Evolutionary conservation across 2,329 filamentous ascomycete species (phyloP).

Genomic region (Cucurbitaria berberidis): DNA sequence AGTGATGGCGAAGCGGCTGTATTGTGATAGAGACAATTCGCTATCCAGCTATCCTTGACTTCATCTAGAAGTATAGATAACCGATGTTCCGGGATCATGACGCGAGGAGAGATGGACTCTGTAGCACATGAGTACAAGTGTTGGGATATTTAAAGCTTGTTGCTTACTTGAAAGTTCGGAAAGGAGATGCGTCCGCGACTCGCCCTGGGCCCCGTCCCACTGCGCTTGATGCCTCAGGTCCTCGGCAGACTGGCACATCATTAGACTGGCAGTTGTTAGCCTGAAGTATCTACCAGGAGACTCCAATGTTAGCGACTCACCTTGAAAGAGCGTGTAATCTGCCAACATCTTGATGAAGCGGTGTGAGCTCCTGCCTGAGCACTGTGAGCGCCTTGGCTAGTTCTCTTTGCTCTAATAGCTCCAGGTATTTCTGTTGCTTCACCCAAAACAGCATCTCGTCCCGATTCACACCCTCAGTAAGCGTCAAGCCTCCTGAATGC

Average conservation of each 20-base stretch:
- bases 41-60: constrained; percentile 83
- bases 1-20: constrained; percentile 78
- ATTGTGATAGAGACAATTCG: constrained; percentile 87
- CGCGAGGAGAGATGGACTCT: constrained; percentile 92
- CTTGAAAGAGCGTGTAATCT: constrained; percentile 83
- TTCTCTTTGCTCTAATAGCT: constrained; percentile 80
- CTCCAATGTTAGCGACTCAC: constrained; percentile 47
- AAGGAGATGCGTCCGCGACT: constrained; percentile 76
- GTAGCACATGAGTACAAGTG: constrained; percentile 20
- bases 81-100: constrained; percentile 94
- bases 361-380: constrained; percentile 86
- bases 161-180: constrained; percentile 81
- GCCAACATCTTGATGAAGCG: constrained; percentile 77
- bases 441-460: constrained; percentile 86
- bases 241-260: constrained; percentile 84
- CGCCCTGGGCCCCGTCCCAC: constrained; percentile 82
- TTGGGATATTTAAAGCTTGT: not conserved
- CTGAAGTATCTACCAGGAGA: not conserved
- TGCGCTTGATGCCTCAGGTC: constrained; percentile 77
- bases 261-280: constrained; percentile 62
- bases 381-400: constrained; percentile 77
- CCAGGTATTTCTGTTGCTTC: constrained; percentile 92
- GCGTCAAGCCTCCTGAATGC: constrained; percentile 64
- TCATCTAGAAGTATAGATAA: constrained; percentile 81
- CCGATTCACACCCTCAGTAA: constrained; percentile 76